Evolutionary conservation across 805 yeast species (phyloP), one percentile per base, ranked within the genome.

Genomic region (Ascoidea asiatica): DNA sequence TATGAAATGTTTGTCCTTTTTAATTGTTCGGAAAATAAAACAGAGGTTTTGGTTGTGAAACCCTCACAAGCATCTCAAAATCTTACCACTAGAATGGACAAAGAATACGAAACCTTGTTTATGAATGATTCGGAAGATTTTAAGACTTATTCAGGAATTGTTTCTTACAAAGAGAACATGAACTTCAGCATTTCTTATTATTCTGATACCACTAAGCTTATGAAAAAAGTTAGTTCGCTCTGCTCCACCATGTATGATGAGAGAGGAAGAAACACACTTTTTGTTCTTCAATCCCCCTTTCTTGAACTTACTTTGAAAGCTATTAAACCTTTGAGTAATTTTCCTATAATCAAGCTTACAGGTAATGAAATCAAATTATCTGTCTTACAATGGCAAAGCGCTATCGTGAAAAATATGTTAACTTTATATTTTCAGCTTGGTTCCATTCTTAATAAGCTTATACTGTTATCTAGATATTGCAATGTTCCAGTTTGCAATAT

Each of bases 401-500:
- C 76, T 13, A 69, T 86, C 5, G 65, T 79, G 44, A 79, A 77
- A 49, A 65, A 86, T 50, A 64, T 86, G 4, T 68, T 80, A 38
- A 80, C 79, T 52, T 88, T 83, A 50, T 77, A 78, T 57, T 67
- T 90, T 40, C 77, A 85, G 0, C 62, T 88, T 40, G 82, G 92
- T 0, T 65, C 78, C 1, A 81, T 95, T 84, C 56, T 88, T 22
- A 66, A 70, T 37, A 80, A 81, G 53, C 66, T 86, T 62, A 69
- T 79, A 18, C 65, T 76, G 0, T 59, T 86, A 44, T 70, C 97
- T 0, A 70, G 72, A 46, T 86, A 81, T 56, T 76, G 90, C 38
- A 79, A 81, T 45, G 73, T 92, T 42, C 98, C 98, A 1, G 57
- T 92, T 35, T 86, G 97, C 56, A 90, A 92, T 55, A 62, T 90